phyloP scores from a whole-genome alignment of 225 moss, liverwort and hornwort genomes.

The Sphagnum tenellum region DNA sequence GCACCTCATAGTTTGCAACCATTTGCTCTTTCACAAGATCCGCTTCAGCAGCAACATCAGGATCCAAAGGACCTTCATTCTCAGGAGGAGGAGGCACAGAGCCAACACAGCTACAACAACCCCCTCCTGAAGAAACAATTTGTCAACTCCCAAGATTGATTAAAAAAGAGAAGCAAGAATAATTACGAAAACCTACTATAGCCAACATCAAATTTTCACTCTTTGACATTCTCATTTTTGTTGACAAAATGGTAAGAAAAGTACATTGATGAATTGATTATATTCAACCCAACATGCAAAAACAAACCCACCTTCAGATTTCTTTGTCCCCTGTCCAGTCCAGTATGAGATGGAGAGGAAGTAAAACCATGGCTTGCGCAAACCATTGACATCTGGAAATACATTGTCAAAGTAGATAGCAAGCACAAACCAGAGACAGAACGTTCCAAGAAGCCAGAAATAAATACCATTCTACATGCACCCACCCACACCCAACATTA shows the following conservation, averaged over 20 bases:
- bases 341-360: slow-evolving; percentile 80
- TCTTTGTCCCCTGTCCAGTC: slow-evolving; percentile 56
- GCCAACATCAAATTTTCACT: too few relatives aligned
- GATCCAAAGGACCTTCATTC: slow-evolving; percentile 51
- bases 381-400: slow-evolving; percentile 88
- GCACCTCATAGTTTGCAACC: slow-evolving; percentile 26
- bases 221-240: too few relatives aligned
- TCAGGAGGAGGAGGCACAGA: slow-evolving; percentile 51
- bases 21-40: slow-evolving; percentile 65
- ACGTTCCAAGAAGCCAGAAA: slow-evolving; percentile 52
- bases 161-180: too few relatives aligned
- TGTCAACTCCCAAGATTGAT: too few relatives aligned
- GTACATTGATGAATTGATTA: too few relatives aligned
- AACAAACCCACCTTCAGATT: slow-evolving; percentile 40
- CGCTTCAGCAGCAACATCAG: slow-evolving; percentile 65
- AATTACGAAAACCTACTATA: too few relatives aligned
- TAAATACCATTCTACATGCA: slow-evolving; percentile 49
- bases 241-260: too few relatives aligned
- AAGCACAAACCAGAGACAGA: slow-evolving; percentile 64
- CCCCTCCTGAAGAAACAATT: slow-evolving; percentile 38
- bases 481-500: slow-evolving; percentile 2
- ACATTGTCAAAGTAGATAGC: slow-evolving; percentile 93
- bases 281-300: neutral
- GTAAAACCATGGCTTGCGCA: slow-evolving; percentile 87
- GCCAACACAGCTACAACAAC: slow-evolving; percentile 56